A percentile compares a stretch with the other conserved stretches of the same genome.
Evolutionary conservation across 2,329 filamentous ascomycete genomes (phyloP).

Genomic region (Xylariomycetidae sp.): DNA sequence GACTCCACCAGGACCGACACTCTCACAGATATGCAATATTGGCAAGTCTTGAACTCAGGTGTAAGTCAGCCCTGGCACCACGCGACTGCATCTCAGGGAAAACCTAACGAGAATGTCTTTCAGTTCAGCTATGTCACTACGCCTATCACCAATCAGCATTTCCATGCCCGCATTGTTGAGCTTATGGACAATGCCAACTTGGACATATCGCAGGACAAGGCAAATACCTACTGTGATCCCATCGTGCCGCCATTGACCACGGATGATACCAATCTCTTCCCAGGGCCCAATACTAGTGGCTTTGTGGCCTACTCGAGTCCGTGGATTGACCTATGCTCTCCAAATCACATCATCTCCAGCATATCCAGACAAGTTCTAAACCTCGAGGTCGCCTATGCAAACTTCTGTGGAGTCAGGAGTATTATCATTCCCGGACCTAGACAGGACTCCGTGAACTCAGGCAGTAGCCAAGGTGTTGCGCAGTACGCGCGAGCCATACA

Average conservation of each 20-base stretch:
- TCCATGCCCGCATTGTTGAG: constrained; percentile 62
- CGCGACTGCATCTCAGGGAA: not conserved
- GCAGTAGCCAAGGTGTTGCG: constrained; percentile 48
- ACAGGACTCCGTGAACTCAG: constrained; percentile 51
- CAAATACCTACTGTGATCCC: constrained; percentile 48
- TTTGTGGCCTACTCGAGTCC: constrained; percentile 77
- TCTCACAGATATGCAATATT: constrained; percentile 60
- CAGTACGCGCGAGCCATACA: constrained; percentile 83
- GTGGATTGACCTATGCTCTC: constrained; percentile 87
- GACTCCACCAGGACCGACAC: constrained; percentile 58
- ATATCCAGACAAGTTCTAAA: constrained; percentile 87
- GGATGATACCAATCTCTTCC: constrained; percentile 71
- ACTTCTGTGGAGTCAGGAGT: constrained; percentile 86
- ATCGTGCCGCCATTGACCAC: constrained; percentile 68
- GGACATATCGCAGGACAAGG: constrained; percentile 40
- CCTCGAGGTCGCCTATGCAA: constrained; percentile 88
- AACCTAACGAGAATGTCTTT: constrained; percentile 14
- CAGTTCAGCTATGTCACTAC: constrained; percentile 77
- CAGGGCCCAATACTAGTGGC: constrained; percentile 64
- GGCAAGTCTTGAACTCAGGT: constrained; percentile 63
- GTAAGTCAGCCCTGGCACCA: constrained; percentile 42
- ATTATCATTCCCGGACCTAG: constrained; percentile 77
- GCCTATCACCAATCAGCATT: constrained; percentile 70
- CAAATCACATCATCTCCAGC: constrained; percentile 76
- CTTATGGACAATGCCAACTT: constrained; percentile 48